These are phyloP conservation scores for Colletotrichum liaoningense DNA, from an alignment of 2,329 filamentous ascomycete genomes.

Conservation along the genomic window DNA sequence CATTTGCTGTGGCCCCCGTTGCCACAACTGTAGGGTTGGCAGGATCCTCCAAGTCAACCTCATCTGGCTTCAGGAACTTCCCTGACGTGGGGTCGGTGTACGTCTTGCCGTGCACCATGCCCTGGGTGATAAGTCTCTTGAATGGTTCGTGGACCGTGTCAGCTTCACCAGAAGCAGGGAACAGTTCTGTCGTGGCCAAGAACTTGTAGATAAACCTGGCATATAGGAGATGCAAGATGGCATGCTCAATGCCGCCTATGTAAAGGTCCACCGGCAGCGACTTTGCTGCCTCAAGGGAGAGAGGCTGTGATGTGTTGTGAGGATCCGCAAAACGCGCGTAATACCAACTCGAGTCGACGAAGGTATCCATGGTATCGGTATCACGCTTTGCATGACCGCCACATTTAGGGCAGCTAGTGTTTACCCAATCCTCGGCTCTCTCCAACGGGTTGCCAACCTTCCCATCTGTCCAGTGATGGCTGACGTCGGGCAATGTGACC, in stretches of 20 bases:
- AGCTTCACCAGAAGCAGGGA: slow-evolving; percentile 51
- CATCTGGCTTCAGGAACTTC: slow-evolving; percentile 80
- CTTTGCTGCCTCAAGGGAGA: slow-evolving; percentile 70
- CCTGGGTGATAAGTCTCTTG: slow-evolving; percentile 84
- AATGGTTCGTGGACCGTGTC: slow-evolving; percentile 76
- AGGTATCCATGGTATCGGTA: slow-evolving; percentile 96
- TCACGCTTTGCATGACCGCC: slow-evolving; percentile 78
- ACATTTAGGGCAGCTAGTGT: slow-evolving; percentile 82
- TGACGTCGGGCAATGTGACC: slow-evolving; percentile 77
- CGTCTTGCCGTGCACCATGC: slow-evolving; percentile 93
- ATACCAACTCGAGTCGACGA: slow-evolving; percentile 96
- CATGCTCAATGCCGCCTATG: slow-evolving; percentile 89
- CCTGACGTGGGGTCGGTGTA: slow-evolving; percentile 80
- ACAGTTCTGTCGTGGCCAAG: slow-evolving; percentile 67
- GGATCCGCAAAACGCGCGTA: slow-evolving; percentile 84
- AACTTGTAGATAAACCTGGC: slow-evolving; percentile 93
- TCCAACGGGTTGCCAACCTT: slow-evolving; percentile 83
- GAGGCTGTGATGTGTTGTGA: slow-evolving; percentile 69
- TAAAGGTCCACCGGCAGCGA: slow-evolving; percentile 87
- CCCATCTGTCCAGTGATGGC: slow-evolving; percentile 74
- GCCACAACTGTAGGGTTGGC: slow-evolving; percentile 70
- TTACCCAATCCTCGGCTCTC: slow-evolving; percentile 77
- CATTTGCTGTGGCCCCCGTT: slow-evolving; percentile 67
- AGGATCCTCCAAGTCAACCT: slow-evolving; percentile 73
- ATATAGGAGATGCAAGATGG: slow-evolving; percentile 89